Evolutionary conservation across 805 yeast genomes (phyloP), one percentile per base, ranked within the genome.

Genomic region (Teunomyces kruisii): DNA sequence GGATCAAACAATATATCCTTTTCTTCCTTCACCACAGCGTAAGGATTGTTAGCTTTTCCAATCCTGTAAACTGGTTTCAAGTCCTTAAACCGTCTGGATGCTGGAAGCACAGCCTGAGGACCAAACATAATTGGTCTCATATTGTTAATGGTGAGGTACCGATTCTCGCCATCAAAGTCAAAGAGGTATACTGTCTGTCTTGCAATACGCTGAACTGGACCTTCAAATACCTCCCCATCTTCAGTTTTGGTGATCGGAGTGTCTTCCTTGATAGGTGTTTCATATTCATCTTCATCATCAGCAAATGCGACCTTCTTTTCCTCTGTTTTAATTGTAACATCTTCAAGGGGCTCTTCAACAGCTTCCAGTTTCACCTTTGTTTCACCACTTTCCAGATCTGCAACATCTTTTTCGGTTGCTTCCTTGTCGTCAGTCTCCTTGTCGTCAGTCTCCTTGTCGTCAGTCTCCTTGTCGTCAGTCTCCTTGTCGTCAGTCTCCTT

Each of bases 171-270:
- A 15, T 64, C 64, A 51, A 80, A 79, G 30, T 77, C 78, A 47
- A 81, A 72, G 37, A 86, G 67, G 1, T 79, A 71, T 0, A 88
- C 61, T 32, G 68, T 68, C 52, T 83, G 81, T 29, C 78, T 71
- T 1, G 81, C 72, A 2, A 84, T 81, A 43, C 72, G 72, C 55
- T 83, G 89, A 2, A 70, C 62, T 1, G 96, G 96, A 0, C 96
- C 96, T 59, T 83, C 84, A 53, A 73, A 81, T 10, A 39, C 36
- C 15, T 44, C 49, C 10, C 43, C 45, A 19, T 29, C 29, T 24
- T 39, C 41, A 2, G 28, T 33, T 22, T 40, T 35, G 26, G 24
- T 17, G 28, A 36, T 19, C 7, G 40, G 30, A 3, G 9, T 15
- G 24, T 38, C 46, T 10, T 29, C 35, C 22, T 19, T 19, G 4